phyloP scores from a whole-genome alignment of 1,284 basidiomycete species.

The Blastosporella zonata region DNA sequence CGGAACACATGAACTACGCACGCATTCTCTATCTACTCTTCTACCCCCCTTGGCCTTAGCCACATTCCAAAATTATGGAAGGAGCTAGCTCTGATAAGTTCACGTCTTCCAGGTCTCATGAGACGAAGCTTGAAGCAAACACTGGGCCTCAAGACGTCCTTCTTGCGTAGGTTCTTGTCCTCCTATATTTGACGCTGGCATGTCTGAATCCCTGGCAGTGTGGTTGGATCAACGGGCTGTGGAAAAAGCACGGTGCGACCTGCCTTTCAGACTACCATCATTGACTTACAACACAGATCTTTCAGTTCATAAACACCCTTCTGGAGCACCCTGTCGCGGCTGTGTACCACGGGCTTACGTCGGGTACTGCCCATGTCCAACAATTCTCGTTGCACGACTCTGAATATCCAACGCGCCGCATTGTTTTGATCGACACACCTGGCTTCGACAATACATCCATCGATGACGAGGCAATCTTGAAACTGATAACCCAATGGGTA shows the following conservation, averaged over 20 bases:
- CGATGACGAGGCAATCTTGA: constrained; percentile 14
- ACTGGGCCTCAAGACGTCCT: neutral
- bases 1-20: too few species aligned
- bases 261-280: too few species aligned
- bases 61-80: too few species aligned
- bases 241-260: neutral
- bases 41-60: too few species aligned
- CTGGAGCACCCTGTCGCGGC: neutral
- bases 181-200: neutral
- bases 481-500: constrained; percentile 16
- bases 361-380: constrained; percentile 3
- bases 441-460: constrained; percentile 19
- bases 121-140: too few species aligned
- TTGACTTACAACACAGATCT: too few species aligned
- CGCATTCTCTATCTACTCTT: too few species aligned
- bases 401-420: neutral
- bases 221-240: neutral
- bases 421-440: constrained; percentile 22
- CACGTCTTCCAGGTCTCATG: constrained; percentile 29
- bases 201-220: neutral
- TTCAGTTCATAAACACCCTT: neutral
- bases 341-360: neutral
- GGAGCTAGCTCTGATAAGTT: too few species aligned
- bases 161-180: neutral
- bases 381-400: neutral